phyloP scores from a whole-genome alignment of 768 basidiomycete species.

The Mycena polygramma region DNA sequence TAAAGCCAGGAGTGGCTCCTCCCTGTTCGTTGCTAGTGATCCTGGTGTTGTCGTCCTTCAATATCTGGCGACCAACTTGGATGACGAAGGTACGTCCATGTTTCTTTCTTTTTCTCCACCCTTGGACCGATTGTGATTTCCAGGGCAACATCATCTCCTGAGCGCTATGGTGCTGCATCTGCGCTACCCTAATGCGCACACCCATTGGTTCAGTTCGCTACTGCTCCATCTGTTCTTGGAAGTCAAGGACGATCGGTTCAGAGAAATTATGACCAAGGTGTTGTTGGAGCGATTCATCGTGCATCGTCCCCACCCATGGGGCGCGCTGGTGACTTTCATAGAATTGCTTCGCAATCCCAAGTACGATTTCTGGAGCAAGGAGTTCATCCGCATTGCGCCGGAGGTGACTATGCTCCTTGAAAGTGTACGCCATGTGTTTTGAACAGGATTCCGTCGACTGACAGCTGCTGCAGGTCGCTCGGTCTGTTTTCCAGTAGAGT shows the following conservation, averaged over 20 bases:
- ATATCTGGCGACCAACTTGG: slow-evolving; percentile 85
- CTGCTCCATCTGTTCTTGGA: slow-evolving; percentile 90
- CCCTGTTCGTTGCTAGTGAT: slow-evolving; percentile 84
- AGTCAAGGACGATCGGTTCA: slow-evolving; percentile 80
- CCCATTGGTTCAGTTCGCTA: slow-evolving; percentile 96
- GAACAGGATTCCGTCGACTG: slow-evolving; percentile 22
- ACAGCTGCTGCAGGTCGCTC: slow-evolving; percentile 68
- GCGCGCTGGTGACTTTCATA: slow-evolving; percentile 92
- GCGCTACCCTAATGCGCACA: slow-evolving; percentile 98
- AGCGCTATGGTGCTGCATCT: slow-evolving; percentile 95
- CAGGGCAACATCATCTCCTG: slow-evolving; percentile 95
- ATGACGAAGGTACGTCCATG: slow-evolving; percentile 83
- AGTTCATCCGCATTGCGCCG: slow-evolving; percentile 86
- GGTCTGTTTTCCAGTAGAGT: slow-evolving; percentile 84
- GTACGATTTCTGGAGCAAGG: slow-evolving; percentile 93
- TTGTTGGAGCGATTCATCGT: slow-evolving; percentile 95
- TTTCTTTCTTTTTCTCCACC: not conserved
- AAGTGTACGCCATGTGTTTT: slow-evolving; percentile 67
- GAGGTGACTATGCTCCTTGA: slow-evolving; percentile 89
- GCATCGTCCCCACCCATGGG: slow-evolving; percentile 97
- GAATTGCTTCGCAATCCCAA: slow-evolving; percentile 91
- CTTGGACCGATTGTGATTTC: slow-evolving; percentile 20
- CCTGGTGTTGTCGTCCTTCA: slow-evolving; percentile 89
- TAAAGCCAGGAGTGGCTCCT: slow-evolving; percentile 85
- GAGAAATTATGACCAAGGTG: slow-evolving; percentile 89